These are phyloP conservation scores for Chlorella sorokiniana DNA, from an alignment of 139 green algal species.

Conservation along the genomic window DNA sequence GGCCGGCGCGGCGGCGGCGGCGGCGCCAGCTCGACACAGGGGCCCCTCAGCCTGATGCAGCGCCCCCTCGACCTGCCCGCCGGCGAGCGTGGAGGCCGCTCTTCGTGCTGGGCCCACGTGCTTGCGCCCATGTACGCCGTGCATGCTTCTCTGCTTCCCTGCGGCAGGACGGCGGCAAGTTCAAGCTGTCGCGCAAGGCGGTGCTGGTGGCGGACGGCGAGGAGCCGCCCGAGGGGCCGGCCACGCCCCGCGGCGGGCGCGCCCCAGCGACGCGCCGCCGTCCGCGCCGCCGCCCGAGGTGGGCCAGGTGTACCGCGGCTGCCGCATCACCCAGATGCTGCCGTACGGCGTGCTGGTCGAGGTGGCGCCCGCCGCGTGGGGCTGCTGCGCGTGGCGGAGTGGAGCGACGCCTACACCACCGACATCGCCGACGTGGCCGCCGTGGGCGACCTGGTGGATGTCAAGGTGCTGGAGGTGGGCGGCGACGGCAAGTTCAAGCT, in stretches of 20 bases:
- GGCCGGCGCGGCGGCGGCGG: neutral
- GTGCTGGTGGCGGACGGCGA: constrained; percentile 39
- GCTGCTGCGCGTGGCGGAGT: constrained; percentile 77
- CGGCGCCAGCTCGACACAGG: too few species aligned
- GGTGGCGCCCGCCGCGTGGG: constrained; percentile 56
- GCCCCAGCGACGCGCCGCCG: neutral
- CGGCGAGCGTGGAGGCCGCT: too few species aligned
- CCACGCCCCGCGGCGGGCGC: neutral
- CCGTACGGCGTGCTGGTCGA: constrained; percentile 76
- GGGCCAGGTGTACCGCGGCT: constrained; percentile 42
- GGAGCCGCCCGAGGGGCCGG: neutral
- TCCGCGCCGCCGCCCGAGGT: neutral
- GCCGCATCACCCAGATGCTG: constrained; percentile 42
- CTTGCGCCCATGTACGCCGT: neutral
- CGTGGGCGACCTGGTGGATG: constrained; percentile 77
- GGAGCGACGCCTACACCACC: constrained; percentile 49
- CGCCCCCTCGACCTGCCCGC: too few species aligned
- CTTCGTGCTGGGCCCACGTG: neutral
- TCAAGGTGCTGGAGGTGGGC: constrained; percentile 67
- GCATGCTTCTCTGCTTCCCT: neutral
- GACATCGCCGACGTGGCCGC: constrained; percentile 52
- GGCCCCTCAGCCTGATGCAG: neutral
- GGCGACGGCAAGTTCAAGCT: constrained; percentile 52
- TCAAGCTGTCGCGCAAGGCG: constrained; percentile 53
- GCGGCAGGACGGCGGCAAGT: constrained; percentile 41